A percentile compares a stretch with the other conserved stretches of the same genome.
Evolutionary conservation across 768 basidiomycete species (phyloP).

Genomic region (Dioszegia crocea): DNA sequence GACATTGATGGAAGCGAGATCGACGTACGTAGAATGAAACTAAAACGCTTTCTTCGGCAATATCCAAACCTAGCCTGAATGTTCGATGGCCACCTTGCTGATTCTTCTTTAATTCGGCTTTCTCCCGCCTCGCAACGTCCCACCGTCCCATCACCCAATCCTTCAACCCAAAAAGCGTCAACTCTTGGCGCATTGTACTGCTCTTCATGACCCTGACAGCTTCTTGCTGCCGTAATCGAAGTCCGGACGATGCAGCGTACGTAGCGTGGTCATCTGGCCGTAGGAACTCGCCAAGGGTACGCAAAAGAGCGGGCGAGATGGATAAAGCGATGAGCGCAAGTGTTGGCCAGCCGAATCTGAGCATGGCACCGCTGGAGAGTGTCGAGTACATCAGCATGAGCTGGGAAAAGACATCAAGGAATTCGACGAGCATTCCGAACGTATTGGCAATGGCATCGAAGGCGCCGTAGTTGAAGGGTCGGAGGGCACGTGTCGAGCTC

Average conservation of each 20-base stretch:
- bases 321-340: constrained; percentile 15
- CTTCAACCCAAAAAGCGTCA: constrained; percentile 73
- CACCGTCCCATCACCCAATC: constrained; percentile 80
- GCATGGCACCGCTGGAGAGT: neutral
- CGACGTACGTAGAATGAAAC: constrained; percentile 29
- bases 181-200: constrained; percentile 72
- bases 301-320: constrained; percentile 14
- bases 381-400: constrained; percentile 5
- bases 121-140: constrained; percentile 62
- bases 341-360: constrained; percentile 3
- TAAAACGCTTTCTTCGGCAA: constrained; percentile 18
- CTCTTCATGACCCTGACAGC: constrained; percentile 67
- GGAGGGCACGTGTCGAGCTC: too few relatives aligned
- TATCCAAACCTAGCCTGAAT: constrained; percentile 8
- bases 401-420: constrained; percentile 9
- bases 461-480: too few relatives aligned
- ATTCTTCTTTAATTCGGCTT: neutral
- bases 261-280: too few relatives aligned
- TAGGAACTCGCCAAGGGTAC: constrained; percentile 1
- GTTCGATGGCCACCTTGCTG: constrained; percentile 1
- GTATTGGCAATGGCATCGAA: constrained; percentile 7
- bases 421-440: constrained; percentile 5
- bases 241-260: neutral
- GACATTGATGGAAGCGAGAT: neutral
- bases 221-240: constrained; percentile 45